Evolutionary conservation across 2,329 filamentous ascomycete genomes (phyloP).

Genomic region (Zymoseptoria pseudotritici): DNA sequence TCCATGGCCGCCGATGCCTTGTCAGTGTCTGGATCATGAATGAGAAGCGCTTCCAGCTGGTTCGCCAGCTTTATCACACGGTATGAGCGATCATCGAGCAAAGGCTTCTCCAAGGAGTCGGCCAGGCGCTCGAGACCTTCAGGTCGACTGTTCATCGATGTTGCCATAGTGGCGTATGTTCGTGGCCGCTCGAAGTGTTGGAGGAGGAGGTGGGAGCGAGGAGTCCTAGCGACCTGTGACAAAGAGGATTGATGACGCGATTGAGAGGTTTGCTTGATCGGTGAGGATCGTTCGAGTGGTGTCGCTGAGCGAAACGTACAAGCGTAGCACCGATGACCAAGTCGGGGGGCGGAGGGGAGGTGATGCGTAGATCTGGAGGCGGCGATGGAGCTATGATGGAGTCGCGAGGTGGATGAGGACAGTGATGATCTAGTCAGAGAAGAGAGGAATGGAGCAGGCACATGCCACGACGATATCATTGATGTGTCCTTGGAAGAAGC

Average conservation of each 20-base stretch:
- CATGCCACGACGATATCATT: neutral
- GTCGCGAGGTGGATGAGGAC: neutral
- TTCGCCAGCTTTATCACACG: constrained; percentile 80
- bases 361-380: neutral
- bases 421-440: neutral
- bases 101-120: constrained; percentile 71
- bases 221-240: neutral
- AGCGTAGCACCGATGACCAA: neutral
- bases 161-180: constrained; percentile 4
- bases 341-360: neutral
- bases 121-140: constrained; percentile 38
- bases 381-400: neutral
- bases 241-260: neutral
- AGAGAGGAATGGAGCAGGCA: neutral
- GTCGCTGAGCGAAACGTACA: neutral
- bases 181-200: neutral
- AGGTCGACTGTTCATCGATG: constrained; percentile 14
- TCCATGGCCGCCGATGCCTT: constrained; percentile 94
- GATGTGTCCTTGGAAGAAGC: neutral
- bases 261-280: neutral
- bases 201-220: neutral
- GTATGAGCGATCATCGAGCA: constrained; percentile 79
- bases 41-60: constrained; percentile 80
- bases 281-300: neutral
- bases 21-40: constrained; percentile 91